Conservation (phyloP, 2,329 filamentous ascomycete species). For the Exophiala oligosperma region DNA sequence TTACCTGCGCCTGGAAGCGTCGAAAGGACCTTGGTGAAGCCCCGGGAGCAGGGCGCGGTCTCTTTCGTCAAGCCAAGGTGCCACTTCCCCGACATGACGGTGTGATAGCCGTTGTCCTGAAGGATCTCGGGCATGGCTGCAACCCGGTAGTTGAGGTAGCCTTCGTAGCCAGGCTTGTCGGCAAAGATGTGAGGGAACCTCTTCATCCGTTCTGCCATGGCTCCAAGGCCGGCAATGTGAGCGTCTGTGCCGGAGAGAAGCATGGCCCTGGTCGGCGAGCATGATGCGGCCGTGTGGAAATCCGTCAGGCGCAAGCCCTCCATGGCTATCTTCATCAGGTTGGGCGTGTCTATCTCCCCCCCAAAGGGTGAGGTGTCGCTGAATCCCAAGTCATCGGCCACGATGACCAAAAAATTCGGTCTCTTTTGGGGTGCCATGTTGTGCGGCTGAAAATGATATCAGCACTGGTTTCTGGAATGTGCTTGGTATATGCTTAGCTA, state of each 20-base stretch:
- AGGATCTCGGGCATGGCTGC: conserved; percentile 37
- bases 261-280: conserved; percentile 36
- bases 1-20: conserved; percentile 34
- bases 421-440: conserved; percentile 37
- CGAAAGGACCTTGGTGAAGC: conserved; percentile 33
- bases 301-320: conserved; percentile 31
- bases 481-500: too few species aligned
- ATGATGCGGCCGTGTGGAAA: conserved; percentile 32
- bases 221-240: conserved; percentile 34
- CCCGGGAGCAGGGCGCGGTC: conserved; percentile 29
- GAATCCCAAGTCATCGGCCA: conserved; percentile 35
- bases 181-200: conserved; percentile 24
- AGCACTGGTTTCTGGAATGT: too few species aligned
- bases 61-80: conserved; percentile 34
- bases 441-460: background rate
- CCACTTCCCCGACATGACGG: conserved; percentile 39
- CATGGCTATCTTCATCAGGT: conserved; percentile 14
- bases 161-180: conserved; percentile 36
- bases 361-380: conserved; percentile 30
- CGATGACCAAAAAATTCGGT: conserved; percentile 32
- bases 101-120: conserved; percentile 36
- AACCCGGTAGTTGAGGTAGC: conserved; percentile 32
- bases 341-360: conserved; percentile 35
- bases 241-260: conserved; percentile 34
- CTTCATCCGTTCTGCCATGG: conserved; percentile 49